These are phyloP conservation scores for Piromyces finnis DNA, from an alignment of 192 early-diverging fungal genomes.

Conservation along the genomic window DNA sequence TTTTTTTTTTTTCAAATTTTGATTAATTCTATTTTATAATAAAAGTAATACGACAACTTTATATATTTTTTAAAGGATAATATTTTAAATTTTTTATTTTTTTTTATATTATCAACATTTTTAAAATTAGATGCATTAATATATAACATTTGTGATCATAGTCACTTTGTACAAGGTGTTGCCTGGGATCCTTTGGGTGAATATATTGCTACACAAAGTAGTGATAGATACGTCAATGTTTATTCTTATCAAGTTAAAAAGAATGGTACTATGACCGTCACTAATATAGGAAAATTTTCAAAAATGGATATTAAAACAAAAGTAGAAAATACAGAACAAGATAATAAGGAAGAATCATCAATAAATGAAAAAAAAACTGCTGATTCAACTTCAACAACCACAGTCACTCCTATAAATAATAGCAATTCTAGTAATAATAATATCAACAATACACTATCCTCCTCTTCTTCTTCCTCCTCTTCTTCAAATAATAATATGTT, in stretches of 20 bases:
- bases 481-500: background rate
- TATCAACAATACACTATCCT: background rate
- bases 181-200: slow-evolving; percentile 82
- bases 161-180: slow-evolving; percentile 91
- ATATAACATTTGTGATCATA: slow-evolving; percentile 34
- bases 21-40: too few relatives aligned
- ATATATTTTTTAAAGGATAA: too few relatives aligned
- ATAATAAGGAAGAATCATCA: background rate
- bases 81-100: too few relatives aligned
- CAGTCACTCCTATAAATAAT: too few relatives aligned
- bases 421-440: background rate
- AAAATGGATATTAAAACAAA: background rate
- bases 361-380: background rate
- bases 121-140: slow-evolving; percentile 6
- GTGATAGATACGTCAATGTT: slow-evolving; percentile 45
- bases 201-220: slow-evolving; percentile 80
- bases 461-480: background rate
- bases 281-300: background rate
- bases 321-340: background rate
- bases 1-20: too few relatives aligned
- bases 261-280: background rate
- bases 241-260: background rate
- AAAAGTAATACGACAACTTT: too few relatives aligned
- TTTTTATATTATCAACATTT: background rate
- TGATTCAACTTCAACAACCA: background rate